Base-by-base conservation (phyloP, 2,329 filamentous ascomycete species). In the Fusarium sp. region DNA sequence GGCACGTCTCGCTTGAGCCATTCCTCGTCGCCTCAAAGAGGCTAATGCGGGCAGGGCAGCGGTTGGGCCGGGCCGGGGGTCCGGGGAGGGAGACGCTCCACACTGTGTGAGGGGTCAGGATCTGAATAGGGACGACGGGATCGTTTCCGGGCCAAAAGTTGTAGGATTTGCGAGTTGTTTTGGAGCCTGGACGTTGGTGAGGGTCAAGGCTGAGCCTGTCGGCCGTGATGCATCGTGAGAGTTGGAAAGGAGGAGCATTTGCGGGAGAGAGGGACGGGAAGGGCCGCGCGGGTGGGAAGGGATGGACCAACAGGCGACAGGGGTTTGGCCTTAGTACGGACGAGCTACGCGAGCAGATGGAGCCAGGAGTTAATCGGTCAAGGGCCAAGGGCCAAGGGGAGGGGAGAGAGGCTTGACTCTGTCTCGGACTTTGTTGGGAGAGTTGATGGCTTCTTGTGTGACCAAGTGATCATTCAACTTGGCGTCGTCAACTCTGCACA, bases 261-360 rank as follows among this genome's bases (percentile, higher is more conserved):
- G 34, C 22, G 47, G 58, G 52, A 61, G 45, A 73, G 57, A 73
- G 64, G 71, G 71, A 66, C 71, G 71, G 71, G 71, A 74, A 74
- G 71, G 71, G 71, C 71, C 71, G 71, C 71, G 40, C 71, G 60
- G 71, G 68, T 57, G 68, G 60, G 61, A 58, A 73, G 61, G 64
- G 64, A 69, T 69, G 57, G 64, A 70, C 61, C 71, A 70, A 74
- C 70, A 63, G 52, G 10, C 16, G 52, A 74, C 71, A 73, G 52
- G 71, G 71, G 40, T 71, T 50, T 29, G 31, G 54, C 18, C 31
- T 59, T 66, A 61, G 71, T 18, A 58, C 54, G 24, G 24, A 52
- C 20, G 34, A 38, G 20, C 27, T 35, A 56, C 24, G 47, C 24
- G 47, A 52, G 31, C 24, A n/a, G 20, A 66, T 47, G 37, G 47